Evolutionary conservation across 1,139 yeast genomes (phyloP).

Genomic region (Zygosaccharomyces sapae): DNA sequence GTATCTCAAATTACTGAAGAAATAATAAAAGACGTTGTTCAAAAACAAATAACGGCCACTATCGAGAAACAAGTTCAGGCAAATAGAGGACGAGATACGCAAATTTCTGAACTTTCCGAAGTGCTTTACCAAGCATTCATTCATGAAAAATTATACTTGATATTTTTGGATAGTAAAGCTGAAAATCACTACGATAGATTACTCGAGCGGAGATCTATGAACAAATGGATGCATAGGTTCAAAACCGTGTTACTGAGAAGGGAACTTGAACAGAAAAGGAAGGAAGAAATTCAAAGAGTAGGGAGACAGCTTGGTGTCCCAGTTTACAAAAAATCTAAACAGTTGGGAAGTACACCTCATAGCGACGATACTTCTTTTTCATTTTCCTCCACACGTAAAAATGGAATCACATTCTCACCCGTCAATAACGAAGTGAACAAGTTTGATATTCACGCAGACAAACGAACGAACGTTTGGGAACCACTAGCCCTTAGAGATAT

Average conservation of each 20-base stretch:
- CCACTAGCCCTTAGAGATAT: constrained; percentile 23
- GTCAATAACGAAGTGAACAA: constrained; percentile 28
- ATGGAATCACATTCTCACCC: constrained; percentile 26
- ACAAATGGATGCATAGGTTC: constrained; percentile 32
- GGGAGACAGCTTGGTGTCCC: constrained; percentile 39
- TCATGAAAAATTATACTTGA: constrained; percentile 49
- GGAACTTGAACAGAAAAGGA: constrained; percentile 40
- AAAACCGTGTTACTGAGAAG: constrained; percentile 34
- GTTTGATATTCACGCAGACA: constrained; percentile 28
- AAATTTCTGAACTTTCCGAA: constrained; percentile 42
- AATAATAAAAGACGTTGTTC: constrained; percentile 38
- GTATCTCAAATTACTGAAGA: constrained; percentile 33
- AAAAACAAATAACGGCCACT: constrained; percentile 13
- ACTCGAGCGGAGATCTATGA: constrained; percentile 34
- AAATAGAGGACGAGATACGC: constrained; percentile 11
- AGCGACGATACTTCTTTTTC: constrained; percentile 16
- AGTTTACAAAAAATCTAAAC: constrained; percentile 25
- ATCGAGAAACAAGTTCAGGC: constrained; percentile 6
- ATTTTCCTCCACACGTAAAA: constrained; percentile 12
- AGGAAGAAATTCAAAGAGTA: constrained; percentile 43
- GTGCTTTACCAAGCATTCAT: constrained; percentile 59
- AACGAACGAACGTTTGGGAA: constrained; percentile 26
- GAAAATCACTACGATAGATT: constrained; percentile 33
- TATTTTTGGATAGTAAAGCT: constrained; percentile 44
- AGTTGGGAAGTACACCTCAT: constrained; percentile 17